These are phyloP conservation scores for Hypseocharis bilobata DNA, from an alignment of 441 rosid species.

Conservation along the genomic window DNA sequence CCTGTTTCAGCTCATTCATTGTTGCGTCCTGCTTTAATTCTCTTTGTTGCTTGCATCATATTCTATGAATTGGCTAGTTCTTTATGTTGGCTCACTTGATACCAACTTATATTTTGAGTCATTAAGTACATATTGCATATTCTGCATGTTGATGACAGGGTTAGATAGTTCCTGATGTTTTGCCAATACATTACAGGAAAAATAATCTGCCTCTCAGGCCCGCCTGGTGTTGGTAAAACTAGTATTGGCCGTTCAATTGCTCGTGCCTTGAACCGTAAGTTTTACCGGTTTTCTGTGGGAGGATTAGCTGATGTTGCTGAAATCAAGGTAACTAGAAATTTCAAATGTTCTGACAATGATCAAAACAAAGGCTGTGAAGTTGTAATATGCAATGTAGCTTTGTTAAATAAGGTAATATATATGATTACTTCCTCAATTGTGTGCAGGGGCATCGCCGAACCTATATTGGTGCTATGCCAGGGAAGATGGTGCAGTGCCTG, in stretches of 20 bases:
- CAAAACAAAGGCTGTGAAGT: neutral
- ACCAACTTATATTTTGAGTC: no score
- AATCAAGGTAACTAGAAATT: slow-evolving; percentile 56
- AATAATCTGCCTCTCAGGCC: slow-evolving; percentile 89
- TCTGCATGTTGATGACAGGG: neutral
- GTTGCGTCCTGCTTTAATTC: neutral
- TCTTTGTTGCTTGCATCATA: neutral
- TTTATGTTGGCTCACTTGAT: no score
- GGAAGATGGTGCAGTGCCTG: slow-evolving; percentile 96
- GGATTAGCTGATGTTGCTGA: slow-evolving; percentile 89
- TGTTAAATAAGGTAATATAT: neutral
- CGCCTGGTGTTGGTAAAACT: slow-evolving; percentile 98
- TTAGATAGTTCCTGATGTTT: slow-evolving; percentile 15
- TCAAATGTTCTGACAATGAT: neutral
- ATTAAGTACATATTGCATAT: no score
- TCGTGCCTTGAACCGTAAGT: slow-evolving; percentile 76
- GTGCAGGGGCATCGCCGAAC: slow-evolving; percentile 89
- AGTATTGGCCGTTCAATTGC: slow-evolving; percentile 95
- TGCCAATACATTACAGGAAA: slow-evolving; percentile 47
- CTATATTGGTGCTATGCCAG: slow-evolving; percentile 91
- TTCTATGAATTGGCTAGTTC: neutral
- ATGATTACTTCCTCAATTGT: slow-evolving; percentile 13
- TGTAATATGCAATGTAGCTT: neutral
- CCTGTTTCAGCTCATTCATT: no score
- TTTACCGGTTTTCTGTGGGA: slow-evolving; percentile 89